phyloP scores from a whole-genome alignment of 2,329 filamentous ascomycete genomes.

The Bipolaris bicolor region DNA sequence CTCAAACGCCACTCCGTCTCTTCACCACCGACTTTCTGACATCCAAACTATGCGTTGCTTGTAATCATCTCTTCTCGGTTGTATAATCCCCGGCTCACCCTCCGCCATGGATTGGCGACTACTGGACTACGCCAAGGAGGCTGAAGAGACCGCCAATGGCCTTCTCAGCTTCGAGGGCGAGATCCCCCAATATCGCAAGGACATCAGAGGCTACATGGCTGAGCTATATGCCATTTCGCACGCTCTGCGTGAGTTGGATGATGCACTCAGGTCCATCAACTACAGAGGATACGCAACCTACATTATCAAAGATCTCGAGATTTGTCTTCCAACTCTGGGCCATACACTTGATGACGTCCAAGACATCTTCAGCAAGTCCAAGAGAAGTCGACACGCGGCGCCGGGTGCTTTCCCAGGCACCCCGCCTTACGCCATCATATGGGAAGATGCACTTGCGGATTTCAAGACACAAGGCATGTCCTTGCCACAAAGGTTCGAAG shows the following conservation, averaged over 20 bases:
- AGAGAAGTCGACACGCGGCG: slow-evolving; percentile 29
- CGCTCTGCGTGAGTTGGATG: slow-evolving; percentile 56
- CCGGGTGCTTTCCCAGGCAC: slow-evolving; percentile 48
- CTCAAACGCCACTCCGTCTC: slow-evolving; percentile 21
- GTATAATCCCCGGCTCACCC: slow-evolving; percentile 33
- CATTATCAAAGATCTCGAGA: slow-evolving; percentile 56
- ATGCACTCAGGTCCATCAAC: slow-evolving; percentile 49
- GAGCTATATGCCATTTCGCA: slow-evolving; percentile 62
- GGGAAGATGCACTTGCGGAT: slow-evolving; percentile 56
- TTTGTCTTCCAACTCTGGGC: slow-evolving; percentile 57
- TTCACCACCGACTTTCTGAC: slow-evolving; percentile 18
- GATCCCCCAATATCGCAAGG: slow-evolving; percentile 58
- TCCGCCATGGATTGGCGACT: slow-evolving; percentile 48
- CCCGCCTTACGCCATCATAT: slow-evolving; percentile 56
- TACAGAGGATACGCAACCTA: slow-evolving; percentile 44
- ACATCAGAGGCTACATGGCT: slow-evolving; percentile 61
- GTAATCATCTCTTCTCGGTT: slow-evolving; percentile 26
- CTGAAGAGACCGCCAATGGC: slow-evolving; percentile 60
- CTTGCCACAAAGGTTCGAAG: slow-evolving; percentile 56
- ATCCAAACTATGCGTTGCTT: slow-evolving; percentile 24
- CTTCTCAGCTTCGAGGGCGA: slow-evolving; percentile 58
- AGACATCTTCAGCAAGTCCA: slow-evolving; percentile 48
- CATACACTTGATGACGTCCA: slow-evolving; percentile 60
- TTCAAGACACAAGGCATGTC: slow-evolving; percentile 56
- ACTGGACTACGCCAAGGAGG: slow-evolving; percentile 52